Percentiles rank a stretch among this genome's conserved stretches.
Conservation (phyloP, 2,329 filamentous ascomycete genomes). For the Claviceps sp. region DNA sequence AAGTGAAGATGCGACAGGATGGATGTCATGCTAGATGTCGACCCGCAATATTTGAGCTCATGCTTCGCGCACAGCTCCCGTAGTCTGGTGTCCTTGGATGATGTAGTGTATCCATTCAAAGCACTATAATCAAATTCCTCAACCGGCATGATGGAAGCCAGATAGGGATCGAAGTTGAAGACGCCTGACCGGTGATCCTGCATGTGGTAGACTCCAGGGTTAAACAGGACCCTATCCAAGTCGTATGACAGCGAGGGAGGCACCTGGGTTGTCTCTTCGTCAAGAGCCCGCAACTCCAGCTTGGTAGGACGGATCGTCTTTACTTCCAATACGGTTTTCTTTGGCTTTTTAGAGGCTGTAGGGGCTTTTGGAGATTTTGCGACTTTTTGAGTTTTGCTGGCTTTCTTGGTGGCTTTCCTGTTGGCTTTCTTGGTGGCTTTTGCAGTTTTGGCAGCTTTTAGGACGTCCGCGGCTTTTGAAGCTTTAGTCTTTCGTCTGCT, state of each 20-base stretch:
- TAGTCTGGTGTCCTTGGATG: slow-evolving; percentile 67
- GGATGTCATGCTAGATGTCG: slow-evolving; percentile 91
- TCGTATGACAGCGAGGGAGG: slow-evolving; percentile 51
- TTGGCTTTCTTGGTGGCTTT: not conserved
- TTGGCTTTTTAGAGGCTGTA: not conserved
- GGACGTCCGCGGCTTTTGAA: not conserved
- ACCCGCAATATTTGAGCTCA: slow-evolving; percentile 75
- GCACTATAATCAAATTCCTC: slow-evolving; percentile 85
- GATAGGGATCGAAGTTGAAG: slow-evolving; percentile 94
- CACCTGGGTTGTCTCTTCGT: slow-evolving; percentile 16
- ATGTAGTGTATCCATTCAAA: slow-evolving; percentile 78
- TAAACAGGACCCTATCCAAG: slow-evolving; percentile 86
- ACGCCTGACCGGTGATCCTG: slow-evolving; percentile 79
- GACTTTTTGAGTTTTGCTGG: not conserved
- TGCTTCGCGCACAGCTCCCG: slow-evolving; percentile 52
- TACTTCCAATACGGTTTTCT: slow-evolving; percentile 11
- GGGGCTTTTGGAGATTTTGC: not conserved
- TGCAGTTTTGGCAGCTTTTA: not conserved
- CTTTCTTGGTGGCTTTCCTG: not conserved
- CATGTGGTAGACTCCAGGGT: slow-evolving; percentile 80
- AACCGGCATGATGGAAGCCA: slow-evolving; percentile 86
- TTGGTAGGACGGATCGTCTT: slow-evolving; percentile 15
- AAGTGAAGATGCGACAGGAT: slow-evolving; percentile 86
- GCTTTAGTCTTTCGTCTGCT: not conserved
- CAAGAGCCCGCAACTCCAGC: slow-evolving; percentile 18